Percentiles rank a stretch among this genome's conserved stretches.
phyloP scores from a whole-genome alignment of 495 filamentous ascomycete species.

The Margaritispora aquatica region DNA sequence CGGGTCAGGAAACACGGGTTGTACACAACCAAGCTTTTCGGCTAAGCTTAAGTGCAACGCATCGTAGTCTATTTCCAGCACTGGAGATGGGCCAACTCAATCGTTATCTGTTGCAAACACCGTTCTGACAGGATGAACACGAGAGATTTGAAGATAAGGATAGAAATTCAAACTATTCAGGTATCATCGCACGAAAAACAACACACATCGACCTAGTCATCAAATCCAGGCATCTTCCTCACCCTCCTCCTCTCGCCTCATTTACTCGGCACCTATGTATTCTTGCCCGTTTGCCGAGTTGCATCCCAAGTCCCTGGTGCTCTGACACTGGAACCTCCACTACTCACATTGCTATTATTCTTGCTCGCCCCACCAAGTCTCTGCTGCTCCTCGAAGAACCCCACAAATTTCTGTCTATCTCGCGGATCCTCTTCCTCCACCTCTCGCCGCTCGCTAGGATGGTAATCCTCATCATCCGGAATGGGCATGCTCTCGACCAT shows the following conservation, averaged over 20 bases:
- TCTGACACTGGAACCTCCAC: no score
- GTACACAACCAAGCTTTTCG: not conserved
- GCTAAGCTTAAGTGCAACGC: not conserved
- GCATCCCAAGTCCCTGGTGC: not conserved
- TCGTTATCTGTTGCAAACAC: no score
- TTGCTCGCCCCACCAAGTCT: not conserved
- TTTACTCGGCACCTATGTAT: not conserved
- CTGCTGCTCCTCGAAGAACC: not conserved
- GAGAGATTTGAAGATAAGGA: no score
- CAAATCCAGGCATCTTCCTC: not conserved
- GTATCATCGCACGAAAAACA: not conserved
- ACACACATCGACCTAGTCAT: not conserved
- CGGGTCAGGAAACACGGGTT: not conserved
- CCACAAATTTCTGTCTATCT: constrained; percentile 4
- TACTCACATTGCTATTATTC: not conserved
- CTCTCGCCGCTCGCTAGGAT: not conserved
- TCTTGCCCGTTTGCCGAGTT: not conserved
- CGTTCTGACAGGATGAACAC: no score
- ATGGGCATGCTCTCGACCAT: constrained; percentile 4
- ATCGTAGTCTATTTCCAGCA: not conserved
- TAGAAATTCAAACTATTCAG: no score
- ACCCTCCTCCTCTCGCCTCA: not conserved
- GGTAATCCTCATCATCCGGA: constrained; percentile 8
- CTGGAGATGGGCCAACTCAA: no score
- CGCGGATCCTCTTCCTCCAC: constrained; percentile 1